Percentiles rank a stretch among this genome's conserved stretches.
phyloP scores from a whole-genome alignment of 495 filamentous ascomycete species.

The Aspergillus kassunensis region DNA sequence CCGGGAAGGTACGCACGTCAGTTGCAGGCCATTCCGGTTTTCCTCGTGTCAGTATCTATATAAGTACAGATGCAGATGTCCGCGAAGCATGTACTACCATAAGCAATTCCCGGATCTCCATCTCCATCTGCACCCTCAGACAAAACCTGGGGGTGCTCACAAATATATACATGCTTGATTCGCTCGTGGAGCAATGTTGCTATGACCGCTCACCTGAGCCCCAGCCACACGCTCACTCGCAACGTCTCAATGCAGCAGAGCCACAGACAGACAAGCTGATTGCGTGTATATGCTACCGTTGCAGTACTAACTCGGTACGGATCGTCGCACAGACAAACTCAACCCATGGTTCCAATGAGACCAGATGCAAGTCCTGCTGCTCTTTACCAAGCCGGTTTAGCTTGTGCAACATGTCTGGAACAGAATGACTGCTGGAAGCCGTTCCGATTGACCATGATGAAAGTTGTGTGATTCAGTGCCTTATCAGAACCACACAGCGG shows the following conservation, averaged over 20 bases:
- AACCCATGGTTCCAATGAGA: background rate
- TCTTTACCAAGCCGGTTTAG: background rate
- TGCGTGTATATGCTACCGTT: background rate
- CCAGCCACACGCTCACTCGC: background rate
- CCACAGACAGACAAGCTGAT: background rate
- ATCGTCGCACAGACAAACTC: background rate
- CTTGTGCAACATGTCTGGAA: background rate
- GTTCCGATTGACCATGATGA: background rate
- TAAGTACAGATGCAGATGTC: conserved; percentile 1
- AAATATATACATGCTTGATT: too few species aligned
- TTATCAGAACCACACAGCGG: background rate
- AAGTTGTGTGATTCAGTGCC: conserved; percentile 4
- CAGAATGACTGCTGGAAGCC: background rate
- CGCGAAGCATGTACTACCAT: conserved; percentile 1
- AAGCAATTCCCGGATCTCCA: background rate
- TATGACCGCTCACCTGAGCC: too few species aligned
- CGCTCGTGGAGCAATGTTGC: too few species aligned
- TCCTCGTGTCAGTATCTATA: background rate
- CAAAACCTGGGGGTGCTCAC: background rate
- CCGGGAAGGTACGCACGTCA: conserved; percentile 3
- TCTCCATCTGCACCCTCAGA: background rate
- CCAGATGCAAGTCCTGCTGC: background rate
- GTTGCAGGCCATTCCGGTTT: background rate
- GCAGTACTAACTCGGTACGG: background rate
- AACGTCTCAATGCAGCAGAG: background rate